Base-by-base conservation (phyloP, 2,329 filamentous ascomycete species). In the Tolypocladium paradoxum region DNA sequence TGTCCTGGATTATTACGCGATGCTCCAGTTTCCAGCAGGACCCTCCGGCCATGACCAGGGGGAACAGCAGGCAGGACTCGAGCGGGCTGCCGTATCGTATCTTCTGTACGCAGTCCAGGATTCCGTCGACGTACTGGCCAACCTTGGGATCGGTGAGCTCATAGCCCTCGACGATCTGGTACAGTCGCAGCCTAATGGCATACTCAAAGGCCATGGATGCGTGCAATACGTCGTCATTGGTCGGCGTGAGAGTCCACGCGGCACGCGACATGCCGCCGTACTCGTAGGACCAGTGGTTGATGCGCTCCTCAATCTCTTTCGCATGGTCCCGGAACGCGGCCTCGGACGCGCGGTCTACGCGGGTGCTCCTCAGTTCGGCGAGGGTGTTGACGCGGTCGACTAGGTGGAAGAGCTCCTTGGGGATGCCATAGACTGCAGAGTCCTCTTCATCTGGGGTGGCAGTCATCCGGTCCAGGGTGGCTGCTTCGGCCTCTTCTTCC, bases 141-240 rank as follows among this genome's bases (percentile, higher is more conserved):
- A 72, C 69, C 33, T 63, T 64, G 3, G 64, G 58, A 45, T 73
- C 64, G 11, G 60, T 53, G 11, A 69, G 55, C 27, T 68, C 64
- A 55, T 74, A 74, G 1, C 71, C 71, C 47, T 74, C 68, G 12
- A 71, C 66, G 33, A 74, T 67, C 54, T 74, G 70, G 57, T 74
- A 69, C 20, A 74, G 63, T 9, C 71, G 65, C 20, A 74, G 61
- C 9, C 69, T 64, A n/a, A 73, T 63, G 9, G 71, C 70, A 57
- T 67, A 67, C 53, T 73, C 70, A 54, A 71, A 73, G 6, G 70
- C 69, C 18, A 60, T 61, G 2, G 70, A 69, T 20, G 69, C 70
- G 48, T 65, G 56, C 11, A 70, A 53, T 1, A 66, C 64, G 38
- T 71, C 65, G 8, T 64, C 60, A 20, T 58, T 59, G 29, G 49